A percentile compares a stretch with the other conserved stretches of the same genome.
phyloP scores from a whole-genome alignment of 371 early-diverging fungal species.

The Agmasoma carcini region DNA sequence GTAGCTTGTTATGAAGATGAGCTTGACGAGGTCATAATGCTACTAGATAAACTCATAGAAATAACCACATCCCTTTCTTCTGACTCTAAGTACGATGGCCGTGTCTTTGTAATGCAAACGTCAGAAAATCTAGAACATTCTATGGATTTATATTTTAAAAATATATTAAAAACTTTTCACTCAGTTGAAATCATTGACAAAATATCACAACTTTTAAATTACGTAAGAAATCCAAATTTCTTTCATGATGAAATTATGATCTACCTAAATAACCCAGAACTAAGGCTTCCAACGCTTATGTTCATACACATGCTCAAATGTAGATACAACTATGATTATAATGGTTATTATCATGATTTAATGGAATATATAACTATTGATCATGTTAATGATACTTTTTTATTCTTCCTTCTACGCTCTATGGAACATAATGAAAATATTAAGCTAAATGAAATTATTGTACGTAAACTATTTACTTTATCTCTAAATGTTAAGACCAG shows the following conservation, averaged over 20 bases:
- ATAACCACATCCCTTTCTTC: background rate
- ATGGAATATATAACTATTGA: background rate
- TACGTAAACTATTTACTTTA: slow-evolving; percentile 2
- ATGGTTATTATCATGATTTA: slow-evolving; percentile 7
- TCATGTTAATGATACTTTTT: slow-evolving; percentile 6
- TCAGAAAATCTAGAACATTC: too few species aligned
- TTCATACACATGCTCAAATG: slow-evolving; percentile 10
- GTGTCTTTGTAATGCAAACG: too few species aligned
- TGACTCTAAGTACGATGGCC: too few species aligned
- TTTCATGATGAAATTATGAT: slow-evolving; percentile 1
- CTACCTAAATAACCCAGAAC: background rate
- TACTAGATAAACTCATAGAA: background rate
- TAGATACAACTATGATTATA: slow-evolving; percentile 18
- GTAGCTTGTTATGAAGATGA: background rate
- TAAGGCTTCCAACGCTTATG: slow-evolving; percentile 5
- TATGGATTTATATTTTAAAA: too few species aligned
- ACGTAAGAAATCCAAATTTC: slow-evolving; percentile 17
- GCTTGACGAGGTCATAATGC: background rate
- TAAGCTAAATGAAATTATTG: background rate
- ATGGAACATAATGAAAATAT: background rate
- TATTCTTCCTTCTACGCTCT: slow-evolving; percentile 18
- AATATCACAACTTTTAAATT: slow-evolving; percentile 4
- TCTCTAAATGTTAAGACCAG: background rate
- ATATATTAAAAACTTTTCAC: too few species aligned
- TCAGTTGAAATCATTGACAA: slow-evolving; percentile 10